Base-by-base conservation (phyloP, 768 basidiomycete species). In the Neoboletus magnificus region DNA sequence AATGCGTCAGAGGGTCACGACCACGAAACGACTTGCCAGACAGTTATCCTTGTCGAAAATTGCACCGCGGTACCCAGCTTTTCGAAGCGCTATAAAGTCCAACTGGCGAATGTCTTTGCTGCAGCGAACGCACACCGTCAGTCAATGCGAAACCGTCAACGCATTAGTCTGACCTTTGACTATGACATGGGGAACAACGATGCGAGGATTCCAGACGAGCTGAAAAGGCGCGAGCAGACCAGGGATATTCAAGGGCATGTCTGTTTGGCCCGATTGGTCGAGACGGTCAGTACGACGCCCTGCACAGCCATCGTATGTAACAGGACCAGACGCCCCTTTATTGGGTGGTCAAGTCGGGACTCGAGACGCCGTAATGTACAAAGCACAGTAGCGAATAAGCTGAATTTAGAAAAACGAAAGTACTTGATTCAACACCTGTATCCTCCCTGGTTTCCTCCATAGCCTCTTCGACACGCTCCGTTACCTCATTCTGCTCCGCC, bases 41-140 rank as follows among this genome's bases (percentile, higher is more conserved):
- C 96, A 98, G 64, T 99, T 98, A 67, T 99, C 96, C 74, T 98
- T 98, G 79, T 98, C 96, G 62, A 98, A 89, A 1, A 99, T 84
- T 4, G 88, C 91, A n/a, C 90, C 93, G 44, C 84, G 82, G 68
- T 92, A 94, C 5, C 95, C 93, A 9, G 85, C 83, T 54, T 77
- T 76, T 54, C 80, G 80, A 37, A 98, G 76, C 36, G 84, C 84
- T 10, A 62, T 62, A 77, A 92, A 93, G 71, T 95, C 83, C 64
- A 95, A 78, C 60, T 87, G 80, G 77, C 91, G 89, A 63, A 95
- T 91, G 68, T 91, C 91, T 90, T 57, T 79, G 68, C 85, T 86
- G 75, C 60, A 57, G 44, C 55, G 23, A 65, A 56, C 45, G n/a
- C 30, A 47, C 12, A 47, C 54, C 41, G 56, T 65, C 37, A 22